Conservation (phyloP, 805 yeast genomes). For the Clavispora carvajalis region DNA sequence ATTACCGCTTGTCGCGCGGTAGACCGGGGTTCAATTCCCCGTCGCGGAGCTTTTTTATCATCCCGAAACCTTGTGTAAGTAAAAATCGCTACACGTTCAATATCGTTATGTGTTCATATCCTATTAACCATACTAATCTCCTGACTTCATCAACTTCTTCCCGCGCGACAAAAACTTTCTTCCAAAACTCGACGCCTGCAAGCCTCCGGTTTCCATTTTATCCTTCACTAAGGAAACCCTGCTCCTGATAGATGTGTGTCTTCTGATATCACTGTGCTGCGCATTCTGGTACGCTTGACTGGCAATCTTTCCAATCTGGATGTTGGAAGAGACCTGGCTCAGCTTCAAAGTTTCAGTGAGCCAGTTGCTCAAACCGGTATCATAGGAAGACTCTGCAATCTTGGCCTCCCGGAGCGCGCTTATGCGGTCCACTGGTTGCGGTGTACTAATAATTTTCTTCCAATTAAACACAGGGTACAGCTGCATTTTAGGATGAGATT, state of each 20-base stretch:
- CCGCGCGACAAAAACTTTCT: slow-evolving; percentile 54
- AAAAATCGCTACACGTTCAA: not conserved
- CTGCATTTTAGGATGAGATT: not conserved
- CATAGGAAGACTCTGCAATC: slow-evolving; percentile 37
- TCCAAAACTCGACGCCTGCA: slow-evolving; percentile 49
- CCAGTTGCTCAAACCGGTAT: slow-evolving; percentile 59
- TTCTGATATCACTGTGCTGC: slow-evolving; percentile 47
- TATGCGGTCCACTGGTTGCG: slow-evolving; percentile 40
- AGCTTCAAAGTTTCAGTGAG: slow-evolving; percentile 39
- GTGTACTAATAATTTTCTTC: slow-evolving; percentile 35
- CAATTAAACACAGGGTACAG: slow-evolving; percentile 35
- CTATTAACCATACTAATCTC: slow-evolving; percentile 1
- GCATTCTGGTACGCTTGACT: slow-evolving; percentile 64
- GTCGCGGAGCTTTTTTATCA: slow-evolving; percentile 13
- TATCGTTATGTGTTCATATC: not conserved
- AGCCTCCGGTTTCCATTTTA: slow-evolving; percentile 39
- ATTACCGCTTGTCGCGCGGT: slow-evolving; percentile 21
- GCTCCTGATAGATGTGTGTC: slow-evolving; percentile 42
- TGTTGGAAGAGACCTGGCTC: slow-evolving; percentile 27
- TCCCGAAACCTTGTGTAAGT: too few species aligned
- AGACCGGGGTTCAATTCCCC: slow-evolving; percentile 21
- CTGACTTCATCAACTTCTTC: slow-evolving; percentile 42
- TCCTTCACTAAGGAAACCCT: slow-evolving; percentile 48
- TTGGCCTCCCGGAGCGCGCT: slow-evolving; percentile 39
- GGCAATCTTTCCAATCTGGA: slow-evolving; percentile 50